Evolutionary conservation across 2,329 filamentous ascomycete species (phyloP), one percentile per base, ranked within the genome.

Genomic region (Botryosphaeria dothidea): DNA sequence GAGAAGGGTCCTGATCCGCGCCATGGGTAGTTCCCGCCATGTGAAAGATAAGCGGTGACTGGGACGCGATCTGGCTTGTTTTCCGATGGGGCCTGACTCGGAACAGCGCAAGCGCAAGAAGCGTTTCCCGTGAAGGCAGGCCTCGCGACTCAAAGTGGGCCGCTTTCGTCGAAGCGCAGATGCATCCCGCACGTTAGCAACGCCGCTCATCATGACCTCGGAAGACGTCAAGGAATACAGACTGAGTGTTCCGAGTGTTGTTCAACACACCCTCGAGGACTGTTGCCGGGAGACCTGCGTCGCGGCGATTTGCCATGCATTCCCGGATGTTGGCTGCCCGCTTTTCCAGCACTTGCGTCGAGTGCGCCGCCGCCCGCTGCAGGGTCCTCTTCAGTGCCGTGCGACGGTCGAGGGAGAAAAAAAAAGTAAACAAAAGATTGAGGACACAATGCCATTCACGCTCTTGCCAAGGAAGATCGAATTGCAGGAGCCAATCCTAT

Each of bases 1-100:
- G 54, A 57, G 38, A 57, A 57, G 54, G 54, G 54, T 57, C 54
- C 36, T 57, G 54, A 57, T 57, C 54, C 54, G 54, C 54, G 54
- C 36, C 54, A 57, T 57, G 54, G 54, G 38, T 57, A 45, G 36
- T 38, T 43, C 36, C 54, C 54, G 21, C 54, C 54, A 45, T 25
- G 54, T 54, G 29, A 31, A 57, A 57, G 54, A 57, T 57, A 57
- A 57, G 54, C 54, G 54, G 54, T 57, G 54, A 57, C 54, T 36
- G 54, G 54, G 54, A 29, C 54, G 23, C 54, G 36, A 57, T 57
- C 54, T 57, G 54, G 54, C 54, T 31, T 43, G 54, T 25, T 17
- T 43, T 36, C 54, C 54, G 54, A 57, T 57, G 36, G 36, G 25
- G 36, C 36, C 54, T 57, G 54, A 57, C 54, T 57, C 54, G 54